These are phyloP conservation scores for Lactarius pseudohatsudake DNA, from an alignment of 768 basidiomycete genomes.

Conservation along the genomic window DNA sequence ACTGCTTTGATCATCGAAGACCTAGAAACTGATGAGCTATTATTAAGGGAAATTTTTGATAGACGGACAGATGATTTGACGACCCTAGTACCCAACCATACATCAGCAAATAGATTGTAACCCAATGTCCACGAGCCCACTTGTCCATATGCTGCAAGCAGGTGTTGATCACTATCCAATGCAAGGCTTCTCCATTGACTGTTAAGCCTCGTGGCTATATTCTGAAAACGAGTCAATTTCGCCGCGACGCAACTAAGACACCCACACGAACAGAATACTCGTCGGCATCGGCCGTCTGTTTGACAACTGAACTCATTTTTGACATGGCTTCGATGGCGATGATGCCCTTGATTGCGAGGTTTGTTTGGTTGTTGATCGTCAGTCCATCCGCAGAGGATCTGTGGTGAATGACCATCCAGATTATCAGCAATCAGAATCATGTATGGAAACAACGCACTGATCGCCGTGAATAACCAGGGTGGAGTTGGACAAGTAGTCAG, in stretches of 20 bases:
- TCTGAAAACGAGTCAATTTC: neutral
- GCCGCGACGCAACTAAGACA: neutral
- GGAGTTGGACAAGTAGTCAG: neutral
- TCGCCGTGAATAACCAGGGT: neutral
- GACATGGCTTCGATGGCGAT: neutral
- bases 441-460: neutral
- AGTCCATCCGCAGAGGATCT: neutral
- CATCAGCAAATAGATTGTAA: neutral
- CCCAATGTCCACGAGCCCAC: neutral
- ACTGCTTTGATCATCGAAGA: conserved; percentile 56
- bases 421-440: neutral
- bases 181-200: neutral
- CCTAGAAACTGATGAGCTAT: neutral
- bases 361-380: neutral
- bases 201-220: neutral
- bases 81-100: neutral
- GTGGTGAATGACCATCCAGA: neutral
- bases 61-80: neutral
- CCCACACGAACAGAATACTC: neutral
- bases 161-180: neutral
- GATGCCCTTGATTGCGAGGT: neutral
- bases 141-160: neutral
- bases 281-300: neutral
- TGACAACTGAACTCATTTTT: neutral
- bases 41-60: too few relatives aligned